phyloP scores from a whole-genome alignment of 2,329 filamentous ascomycete species.

The Cladosporium halotolerans region DNA sequence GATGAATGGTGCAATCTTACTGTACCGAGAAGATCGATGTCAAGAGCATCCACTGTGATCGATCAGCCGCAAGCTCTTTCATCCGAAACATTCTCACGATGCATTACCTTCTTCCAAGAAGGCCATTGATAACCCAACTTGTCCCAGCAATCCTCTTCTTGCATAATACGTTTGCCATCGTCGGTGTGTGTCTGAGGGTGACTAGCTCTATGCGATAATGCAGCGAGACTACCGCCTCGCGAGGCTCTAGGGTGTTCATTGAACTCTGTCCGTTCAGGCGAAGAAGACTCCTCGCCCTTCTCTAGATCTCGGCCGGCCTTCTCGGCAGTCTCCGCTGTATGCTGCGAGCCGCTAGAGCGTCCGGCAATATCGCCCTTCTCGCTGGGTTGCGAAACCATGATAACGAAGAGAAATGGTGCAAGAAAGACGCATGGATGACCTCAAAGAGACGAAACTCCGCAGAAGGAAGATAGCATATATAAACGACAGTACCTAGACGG shows the following conservation, averaged over 20 bases:
- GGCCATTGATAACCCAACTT: conserved; percentile 42
- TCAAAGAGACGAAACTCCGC: not conserved
- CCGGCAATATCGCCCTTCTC: not conserved
- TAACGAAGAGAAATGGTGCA: not conserved
- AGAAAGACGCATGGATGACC: not conserved
- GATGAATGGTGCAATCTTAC: not conserved
- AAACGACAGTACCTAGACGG: not conserved
- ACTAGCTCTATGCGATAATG: not conserved
- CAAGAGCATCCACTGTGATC: conserved; percentile 43
- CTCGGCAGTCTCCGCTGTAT: not conserved
- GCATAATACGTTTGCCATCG: conserved; percentile 16
- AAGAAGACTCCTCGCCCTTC: not conserved
- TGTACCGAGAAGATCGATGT: conserved; percentile 47
- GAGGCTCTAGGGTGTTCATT: not conserved
- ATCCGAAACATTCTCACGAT: not conserved
- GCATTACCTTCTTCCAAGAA: conserved; percentile 37
- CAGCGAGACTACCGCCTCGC: conserved; percentile 1
- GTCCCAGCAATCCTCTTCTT: conserved; percentile 19
- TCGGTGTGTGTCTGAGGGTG: not conserved
- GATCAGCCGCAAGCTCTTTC: conserved; percentile 23
- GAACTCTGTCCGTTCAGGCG: not conserved
- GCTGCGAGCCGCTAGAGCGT: not conserved
- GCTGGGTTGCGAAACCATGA: not conserved
- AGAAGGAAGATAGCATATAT: not conserved
- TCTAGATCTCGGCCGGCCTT: not conserved